phyloP scores from a whole-genome alignment of 2,329 filamentous ascomycete species.

The Fusarium circinatum region DNA sequence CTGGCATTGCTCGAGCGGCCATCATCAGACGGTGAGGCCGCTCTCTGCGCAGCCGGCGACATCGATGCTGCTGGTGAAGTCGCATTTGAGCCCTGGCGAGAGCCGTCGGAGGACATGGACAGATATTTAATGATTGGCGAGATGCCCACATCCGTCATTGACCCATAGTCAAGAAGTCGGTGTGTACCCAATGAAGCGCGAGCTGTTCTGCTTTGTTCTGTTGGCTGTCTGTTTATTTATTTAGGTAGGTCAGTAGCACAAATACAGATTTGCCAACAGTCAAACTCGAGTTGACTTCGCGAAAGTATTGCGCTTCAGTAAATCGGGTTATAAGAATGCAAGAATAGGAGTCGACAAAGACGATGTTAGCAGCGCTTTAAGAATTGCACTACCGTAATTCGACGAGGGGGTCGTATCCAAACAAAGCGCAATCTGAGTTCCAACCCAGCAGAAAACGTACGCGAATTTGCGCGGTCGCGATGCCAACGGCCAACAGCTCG shows the following conservation, averaged over 20 bases:
- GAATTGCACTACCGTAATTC: constrained; percentile 8
- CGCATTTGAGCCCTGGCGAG: constrained; percentile 34
- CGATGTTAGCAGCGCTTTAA: not conserved
- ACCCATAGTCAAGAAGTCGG: constrained; percentile 46
- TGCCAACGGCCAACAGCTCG: constrained; percentile 6
- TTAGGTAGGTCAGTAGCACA: not conserved
- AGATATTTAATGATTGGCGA: constrained; percentile 45
- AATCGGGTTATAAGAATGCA: not conserved
- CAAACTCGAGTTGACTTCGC: not conserved
- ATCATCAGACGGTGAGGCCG: constrained; percentile 43
- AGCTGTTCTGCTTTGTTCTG: constrained; percentile 1
- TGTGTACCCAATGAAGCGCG: constrained; percentile 9
- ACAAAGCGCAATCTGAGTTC: constrained; percentile 29
- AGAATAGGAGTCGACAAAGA: not conserved
- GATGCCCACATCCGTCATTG: constrained; percentile 46
- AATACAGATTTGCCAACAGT: not conserved
- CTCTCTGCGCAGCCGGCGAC: constrained; percentile 39
- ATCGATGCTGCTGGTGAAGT: constrained; percentile 43
- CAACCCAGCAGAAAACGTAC: constrained; percentile 32
- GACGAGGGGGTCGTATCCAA: constrained; percentile 23
- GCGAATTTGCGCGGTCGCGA: constrained; percentile 40
- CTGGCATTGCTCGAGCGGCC: constrained; percentile 44
- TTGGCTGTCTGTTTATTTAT: not conserved
- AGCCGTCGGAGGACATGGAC: constrained; percentile 35
- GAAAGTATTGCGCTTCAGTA: not conserved